Evolutionary conservation across 2,329 filamentous ascomycete genomes (phyloP).

Genomic region (Trichoderma sp.): DNA sequence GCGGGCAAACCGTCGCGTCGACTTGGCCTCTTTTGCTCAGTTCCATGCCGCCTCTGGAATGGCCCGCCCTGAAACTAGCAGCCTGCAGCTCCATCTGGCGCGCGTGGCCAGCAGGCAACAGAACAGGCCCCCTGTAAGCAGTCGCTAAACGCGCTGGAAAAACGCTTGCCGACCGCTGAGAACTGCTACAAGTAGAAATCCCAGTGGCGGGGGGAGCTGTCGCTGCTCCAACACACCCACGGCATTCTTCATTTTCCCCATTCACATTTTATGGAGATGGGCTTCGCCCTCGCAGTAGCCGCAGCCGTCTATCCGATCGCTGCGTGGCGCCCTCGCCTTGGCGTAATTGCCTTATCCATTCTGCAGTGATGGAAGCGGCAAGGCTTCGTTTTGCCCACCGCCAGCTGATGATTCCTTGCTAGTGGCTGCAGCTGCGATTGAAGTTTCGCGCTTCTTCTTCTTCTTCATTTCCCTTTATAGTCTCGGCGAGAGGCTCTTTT

Average conservation of each 20-base stretch:
- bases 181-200: background rate
- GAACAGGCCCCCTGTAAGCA: background rate
- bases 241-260: background rate
- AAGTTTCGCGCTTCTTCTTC: background rate
- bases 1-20: background rate
- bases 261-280: background rate
- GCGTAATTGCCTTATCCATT: background rate
- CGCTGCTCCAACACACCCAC: no score
- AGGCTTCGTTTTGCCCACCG: slow-evolving; percentile 1
- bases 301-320: slow-evolving; percentile 25
- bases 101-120: slow-evolving; percentile 8
- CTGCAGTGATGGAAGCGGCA: background rate
- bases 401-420: background rate
- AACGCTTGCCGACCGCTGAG: background rate
- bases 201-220: background rate
- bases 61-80: background rate
- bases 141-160: slow-evolving; percentile 1
- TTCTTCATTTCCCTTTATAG: slow-evolving; percentile 6
- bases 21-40: background rate
- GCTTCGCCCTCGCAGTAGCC: background rate
- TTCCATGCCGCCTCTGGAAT: background rate
- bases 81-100: slow-evolving; percentile 13
- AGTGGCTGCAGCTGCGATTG: background rate
- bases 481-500: background rate
- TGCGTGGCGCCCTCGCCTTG: background rate